Percentiles rank a stretch among this genome's conserved stretches.
Evolutionary conservation across 2,329 filamentous ascomycete species (phyloP).

Genomic region (Hypoxylon sp.): DNA sequence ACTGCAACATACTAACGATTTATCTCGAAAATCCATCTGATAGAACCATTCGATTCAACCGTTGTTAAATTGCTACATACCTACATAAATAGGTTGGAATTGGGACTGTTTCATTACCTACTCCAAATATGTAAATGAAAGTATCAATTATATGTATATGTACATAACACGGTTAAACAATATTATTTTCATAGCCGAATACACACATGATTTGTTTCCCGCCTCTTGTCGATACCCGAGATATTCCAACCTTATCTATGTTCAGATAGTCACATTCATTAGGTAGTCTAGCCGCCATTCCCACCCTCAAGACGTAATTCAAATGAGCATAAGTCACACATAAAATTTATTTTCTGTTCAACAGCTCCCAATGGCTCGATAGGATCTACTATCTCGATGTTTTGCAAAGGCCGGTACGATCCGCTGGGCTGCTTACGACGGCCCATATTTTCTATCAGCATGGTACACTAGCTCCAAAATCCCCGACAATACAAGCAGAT

Average conservation of each 20-base stretch:
- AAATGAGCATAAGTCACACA: slow-evolving; percentile 10
- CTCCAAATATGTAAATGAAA: neutral
- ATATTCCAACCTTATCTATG: slow-evolving; percentile 11
- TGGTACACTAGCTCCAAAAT: slow-evolving; percentile 35
- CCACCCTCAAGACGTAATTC: slow-evolving; percentile 18
- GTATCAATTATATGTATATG: slow-evolving; percentile 1
- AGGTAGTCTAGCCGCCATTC: slow-evolving; percentile 4
- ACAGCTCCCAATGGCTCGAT: slow-evolving; percentile 24
- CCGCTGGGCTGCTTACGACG: slow-evolving; percentile 30
- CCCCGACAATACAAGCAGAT: slow-evolving; percentile 31
- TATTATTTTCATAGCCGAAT: slow-evolving; percentile 1
- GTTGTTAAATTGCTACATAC: neutral
- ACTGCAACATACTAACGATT: slow-evolving; percentile 4
- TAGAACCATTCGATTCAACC: slow-evolving; percentile 1
- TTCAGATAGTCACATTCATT: slow-evolving; percentile 1
- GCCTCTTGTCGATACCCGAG: neutral
- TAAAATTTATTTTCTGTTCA: slow-evolving; percentile 24
- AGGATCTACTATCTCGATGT: slow-evolving; percentile 38
- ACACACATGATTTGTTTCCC: slow-evolving; percentile 8
- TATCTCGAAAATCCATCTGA: slow-evolving; percentile 14
- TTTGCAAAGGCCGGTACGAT: slow-evolving; percentile 37
- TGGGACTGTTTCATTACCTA: neutral
- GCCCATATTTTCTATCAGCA: slow-evolving; percentile 25
- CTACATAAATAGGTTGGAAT: neutral
- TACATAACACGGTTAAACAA: neutral